These are phyloP conservation scores for Mycena olivaceomarginata DNA, from an alignment of 768 basidiomycete genomes.

Conservation along the genomic window DNA sequence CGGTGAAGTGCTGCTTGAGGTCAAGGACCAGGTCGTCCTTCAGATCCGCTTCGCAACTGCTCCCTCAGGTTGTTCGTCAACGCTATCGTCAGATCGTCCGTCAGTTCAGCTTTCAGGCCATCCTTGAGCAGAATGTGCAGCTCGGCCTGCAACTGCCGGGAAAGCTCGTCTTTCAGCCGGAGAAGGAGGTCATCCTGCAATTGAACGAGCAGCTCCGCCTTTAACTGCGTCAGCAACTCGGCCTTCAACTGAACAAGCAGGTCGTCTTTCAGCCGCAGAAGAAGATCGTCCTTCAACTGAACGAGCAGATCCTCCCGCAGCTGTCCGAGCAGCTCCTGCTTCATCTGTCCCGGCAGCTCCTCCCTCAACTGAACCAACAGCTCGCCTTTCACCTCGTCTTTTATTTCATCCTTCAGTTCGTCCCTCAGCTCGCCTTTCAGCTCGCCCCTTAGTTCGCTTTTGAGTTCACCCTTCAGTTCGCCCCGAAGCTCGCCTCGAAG, in stretches of 20 bases:
- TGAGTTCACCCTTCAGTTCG: conserved; percentile 27
- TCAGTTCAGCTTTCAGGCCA: conserved; percentile 35
- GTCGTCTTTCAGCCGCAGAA: conserved; percentile 35
- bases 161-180: conserved; percentile 40
- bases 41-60: conserved; percentile 41
- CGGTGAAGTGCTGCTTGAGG: conserved; percentile 38
- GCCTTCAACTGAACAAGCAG: conserved; percentile 27
- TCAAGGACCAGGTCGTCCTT: conserved; percentile 40
- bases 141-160: conserved; percentile 22
- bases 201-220: conserved; percentile 27
- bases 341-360: conserved; percentile 36
- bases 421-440: conserved; percentile 29
- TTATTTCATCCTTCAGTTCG: conserved; percentile 28
- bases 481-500: conserved; percentile 17
- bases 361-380: conserved; percentile 23
- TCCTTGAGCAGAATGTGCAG: conserved; percentile 34
- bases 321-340: conserved; percentile 32
- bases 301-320: conserved; percentile 35
- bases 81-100: conserved; percentile 36
- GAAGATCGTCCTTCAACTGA: conserved; percentile 34
- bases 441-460: conserved; percentile 9
- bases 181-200: conserved; percentile 37
- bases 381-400: conserved; percentile 24
- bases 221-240: conserved; percentile 35
- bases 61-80: conserved; percentile 34